These are phyloP conservation scores for Saccharomyces hybrid DNA, from an alignment of 1,139 yeast species.

Conservation along the genomic window DNA sequence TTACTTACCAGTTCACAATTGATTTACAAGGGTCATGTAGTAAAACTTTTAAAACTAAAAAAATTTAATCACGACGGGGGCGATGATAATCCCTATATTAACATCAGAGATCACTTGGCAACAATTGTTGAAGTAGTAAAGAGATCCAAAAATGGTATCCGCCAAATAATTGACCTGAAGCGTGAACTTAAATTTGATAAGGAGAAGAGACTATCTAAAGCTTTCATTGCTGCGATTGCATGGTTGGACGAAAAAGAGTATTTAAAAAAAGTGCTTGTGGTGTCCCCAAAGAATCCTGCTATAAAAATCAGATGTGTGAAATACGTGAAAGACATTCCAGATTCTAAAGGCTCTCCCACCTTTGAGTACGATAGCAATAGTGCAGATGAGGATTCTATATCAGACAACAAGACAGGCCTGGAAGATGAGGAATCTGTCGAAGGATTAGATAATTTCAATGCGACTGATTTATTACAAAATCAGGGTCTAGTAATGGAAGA, in stretches of 20 bases:
- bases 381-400: constrained; percentile 24
- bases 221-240: constrained; percentile 46
- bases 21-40: constrained; percentile 41
- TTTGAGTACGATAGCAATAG: constrained; percentile 25
- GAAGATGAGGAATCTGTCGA: constrained; percentile 28
- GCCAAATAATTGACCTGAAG: constrained; percentile 59
- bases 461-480: constrained; percentile 27
- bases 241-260: constrained; percentile 46
- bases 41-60: constrained; percentile 41
- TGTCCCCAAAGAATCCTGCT: constrained; percentile 40
- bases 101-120: constrained; percentile 33
- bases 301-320: constrained; percentile 51
- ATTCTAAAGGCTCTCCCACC: constrained; percentile 19
- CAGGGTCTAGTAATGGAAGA: constrained; percentile 28
- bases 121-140: constrained; percentile 49
- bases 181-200: constrained; percentile 51
- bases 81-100: constrained; percentile 30
- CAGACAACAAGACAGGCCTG: constrained; percentile 15
- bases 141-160: constrained; percentile 57
- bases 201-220: constrained; percentile 38
- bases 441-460: constrained; percentile 29
- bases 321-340: constrained; percentile 43
- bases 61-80: constrained; percentile 32
- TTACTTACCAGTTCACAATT: constrained; percentile 40
- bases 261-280: constrained; percentile 51